Evolutionary conservation across 768 basidiomycete genomes (phyloP), one percentile per base, ranked within the genome.

Genomic region (Mycena albidolilacea): DNA sequence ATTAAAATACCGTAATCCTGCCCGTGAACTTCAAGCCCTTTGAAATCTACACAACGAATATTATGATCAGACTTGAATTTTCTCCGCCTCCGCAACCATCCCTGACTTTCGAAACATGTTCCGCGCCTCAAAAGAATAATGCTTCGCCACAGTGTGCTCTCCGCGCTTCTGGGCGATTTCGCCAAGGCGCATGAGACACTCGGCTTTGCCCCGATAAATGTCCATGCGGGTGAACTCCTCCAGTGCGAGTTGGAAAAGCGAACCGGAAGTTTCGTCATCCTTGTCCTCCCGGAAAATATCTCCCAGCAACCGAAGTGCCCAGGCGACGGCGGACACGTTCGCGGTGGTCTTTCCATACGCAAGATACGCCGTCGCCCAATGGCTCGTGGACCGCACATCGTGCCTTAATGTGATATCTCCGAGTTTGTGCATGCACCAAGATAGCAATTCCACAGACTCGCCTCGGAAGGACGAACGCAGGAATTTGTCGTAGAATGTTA

Each of bases 171-270:
- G 10, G 12, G 43, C 55, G n/a, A 55, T 67, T 6, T 59, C 43
- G n/a, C 21, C 66, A 5, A 67, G 50, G 7, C 68, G 11, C 14
- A 19, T 5, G 5, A 69, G 21, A 21, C 68, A 50, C 41, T 50
- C 21, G 1, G 38, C 68, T 19, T 30, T 63, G 3, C 68, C 61
- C 6, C 37, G 48, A 35, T 54, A 35, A 55, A 69, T 69, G 37
- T 55, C 52, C 61, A 69, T 69, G 9, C 54, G 43, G 11, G 60
- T 69, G 46, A 69, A 69, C 30, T 63, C 61, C 23, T 46, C 52
- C 38, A 69, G 60, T 23, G 60, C 46, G 7, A 68, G 17, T 23
- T 41, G 68, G 35, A 69, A 61, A 35, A 67, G 55, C 15, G 58
- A 19, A 2, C 8, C 17, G 1, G 67, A 14, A 19, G 39, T 63